Base-by-base conservation (phyloP, 2,329 filamentous ascomycete genomes). In the Fusarium tjaetaba region DNA sequence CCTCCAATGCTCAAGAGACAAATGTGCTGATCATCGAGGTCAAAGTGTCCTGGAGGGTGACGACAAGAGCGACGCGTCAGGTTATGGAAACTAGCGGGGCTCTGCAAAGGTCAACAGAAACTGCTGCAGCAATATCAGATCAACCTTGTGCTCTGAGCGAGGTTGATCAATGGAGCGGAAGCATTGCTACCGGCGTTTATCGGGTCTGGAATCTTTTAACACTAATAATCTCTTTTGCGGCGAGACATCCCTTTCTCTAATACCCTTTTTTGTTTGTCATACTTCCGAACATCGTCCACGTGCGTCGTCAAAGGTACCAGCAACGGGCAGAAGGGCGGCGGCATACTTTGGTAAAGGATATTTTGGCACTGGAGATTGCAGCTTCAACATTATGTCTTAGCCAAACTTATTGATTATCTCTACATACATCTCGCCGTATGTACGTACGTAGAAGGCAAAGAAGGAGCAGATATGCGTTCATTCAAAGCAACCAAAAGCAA, bases 41-140 rank as follows among this genome's bases (percentile, higher is more conserved):
- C 18, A 20, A 59, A 89, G 88, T 7, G 85, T 89, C 20, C 82
- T 89, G 16, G 87, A 89, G 69, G 84, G 85, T 18, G 87, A 89
- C 55, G 88, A 89, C 70, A 88, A 86, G 74, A 81, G 87, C 46
- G 88, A 89, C 51, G 76, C 81, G n/a, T 88, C 86, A 2, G 82
- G 81, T 18, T 86, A 86, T 60, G 84, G 82, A 53, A 78, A 61
- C 30, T 81, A 74, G 71, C 18, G n/a, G 13, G 36, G 28, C 53
- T 7, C 59, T 61, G 9, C 24, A 26, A 18, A 45, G 13, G 36
- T 18, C 16, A 36, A 39, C 11, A 18, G n/a, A 36, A 32, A 53
- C 45, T 26, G 38, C 28, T 28, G 36, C 24, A 36, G 58, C 42
- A 30, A 46, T 34, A 38, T 11, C 24, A 28, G 43, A 39, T 41